phyloP scores from a whole-genome alignment of 2,329 filamentous ascomycete species.

The Stenocarpella maydis region DNA sequence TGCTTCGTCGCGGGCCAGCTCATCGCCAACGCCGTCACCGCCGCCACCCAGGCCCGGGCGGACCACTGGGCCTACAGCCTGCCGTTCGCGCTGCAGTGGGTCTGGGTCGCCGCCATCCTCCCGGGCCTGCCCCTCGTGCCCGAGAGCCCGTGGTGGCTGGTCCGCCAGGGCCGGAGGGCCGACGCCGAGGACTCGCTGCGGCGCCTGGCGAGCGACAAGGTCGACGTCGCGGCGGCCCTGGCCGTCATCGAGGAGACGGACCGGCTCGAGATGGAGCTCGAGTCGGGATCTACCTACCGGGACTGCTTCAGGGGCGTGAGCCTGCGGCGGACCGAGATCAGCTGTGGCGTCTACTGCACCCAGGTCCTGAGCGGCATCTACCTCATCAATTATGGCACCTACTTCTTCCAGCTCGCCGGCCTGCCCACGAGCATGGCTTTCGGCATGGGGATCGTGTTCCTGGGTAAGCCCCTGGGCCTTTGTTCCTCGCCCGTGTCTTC shows the following conservation, averaged over 20 bases:
- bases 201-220: constrained; percentile 54
- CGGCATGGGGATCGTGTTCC: constrained; percentile 61
- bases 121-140: constrained; percentile 56
- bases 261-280: constrained; percentile 60
- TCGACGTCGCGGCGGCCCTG: constrained; percentile 58
- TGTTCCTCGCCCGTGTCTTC: neutral
- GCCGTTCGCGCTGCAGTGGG: constrained; percentile 60
- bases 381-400: constrained; percentile 70
- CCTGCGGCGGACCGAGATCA: constrained; percentile 62
- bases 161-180: constrained; percentile 50
- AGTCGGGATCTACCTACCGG: constrained; percentile 56
- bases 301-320: constrained; percentile 61
- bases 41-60: constrained; percentile 49
- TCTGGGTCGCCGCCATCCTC: constrained; percentile 56
- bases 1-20: constrained; percentile 71
- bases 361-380: constrained; percentile 72
- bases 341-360: constrained; percentile 68
- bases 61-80: constrained; percentile 59
- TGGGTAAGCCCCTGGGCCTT: constrained; percentile 43
- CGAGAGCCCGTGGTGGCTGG: constrained; percentile 60
- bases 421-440: constrained; percentile 58
- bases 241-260: constrained; percentile 67
- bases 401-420: constrained; percentile 67
- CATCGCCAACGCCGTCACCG: constrained; percentile 58
- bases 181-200: constrained; percentile 52